Evolutionary conservation across 1,284 basidiomycete genomes (phyloP), one percentile per base, ranked within the genome.

Genomic region (Apiotrichum gracile): DNA sequence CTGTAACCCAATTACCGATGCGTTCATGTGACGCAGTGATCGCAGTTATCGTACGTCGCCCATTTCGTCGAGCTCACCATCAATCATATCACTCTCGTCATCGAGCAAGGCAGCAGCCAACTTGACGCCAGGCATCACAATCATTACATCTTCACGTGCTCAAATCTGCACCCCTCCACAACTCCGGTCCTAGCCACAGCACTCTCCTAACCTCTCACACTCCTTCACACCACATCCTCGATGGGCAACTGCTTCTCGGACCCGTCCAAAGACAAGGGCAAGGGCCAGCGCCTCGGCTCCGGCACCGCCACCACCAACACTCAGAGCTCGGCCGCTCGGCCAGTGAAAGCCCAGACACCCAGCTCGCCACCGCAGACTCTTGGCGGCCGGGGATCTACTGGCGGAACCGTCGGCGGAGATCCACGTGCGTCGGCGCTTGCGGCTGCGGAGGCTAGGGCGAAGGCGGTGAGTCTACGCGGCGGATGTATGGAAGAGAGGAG

Each of bases 191-290:
- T 2, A 27, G 7, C 29, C n/a, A n/a, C n/a, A 29, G 19, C 26
- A 43, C 41, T 34, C 43, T 33, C 21, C 19, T 37, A 33, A 6
- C 8, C 22, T 25, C 51, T 3, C 25, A 24, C 8, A 34, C 22
- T 3, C 50, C 21, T 34, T n/a, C 41, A 29, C 12, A 5, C 31
- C 31, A 31, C 31, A 10, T 14, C 9, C 31, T 31, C 31, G 9
- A 75, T 75, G 73, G 73, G 73, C 21, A 73, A 74, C 59, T 75
- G 73, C 50, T 72, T 75, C 61, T 74, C 72, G 8, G 72, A 74
- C 56, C 73, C 73, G 1, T 72, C 69, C 7, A 57, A 56, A 43
- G 44, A n/a, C 57, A 60, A 29, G 54, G 54, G 33, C 12, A n/a
- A n/a, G n/a, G 60, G 64, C 43, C 73, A 74, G 49, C 60, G 60